A percentile compares a stretch with the other conserved stretches of the same genome.
Conservation (phyloP, 2,329 filamentous ascomycete species). For the Lecanosticta acicola region DNA sequence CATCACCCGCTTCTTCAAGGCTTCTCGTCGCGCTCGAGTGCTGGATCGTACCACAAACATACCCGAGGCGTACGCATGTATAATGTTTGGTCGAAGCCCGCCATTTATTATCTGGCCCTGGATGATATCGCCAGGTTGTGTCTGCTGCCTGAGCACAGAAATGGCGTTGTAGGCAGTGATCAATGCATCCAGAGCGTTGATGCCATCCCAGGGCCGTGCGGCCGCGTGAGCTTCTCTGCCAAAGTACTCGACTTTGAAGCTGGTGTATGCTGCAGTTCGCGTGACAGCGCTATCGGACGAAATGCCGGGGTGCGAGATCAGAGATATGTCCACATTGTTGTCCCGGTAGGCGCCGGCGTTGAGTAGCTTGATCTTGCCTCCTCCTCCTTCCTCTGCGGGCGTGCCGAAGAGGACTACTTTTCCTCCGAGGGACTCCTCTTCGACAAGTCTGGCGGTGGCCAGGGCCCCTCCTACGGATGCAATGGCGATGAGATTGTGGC, state of each 20-base stretch:
- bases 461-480: constrained; percentile 37
- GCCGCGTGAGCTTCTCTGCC: constrained; percentile 36
- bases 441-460: constrained; percentile 32
- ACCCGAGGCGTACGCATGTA: constrained; percentile 37
- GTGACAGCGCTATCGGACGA: constrained; percentile 43
- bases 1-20: constrained; percentile 30
- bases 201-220: constrained; percentile 26
- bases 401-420: constrained; percentile 41
- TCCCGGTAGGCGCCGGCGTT: constrained; percentile 40
- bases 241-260: constrained; percentile 46
- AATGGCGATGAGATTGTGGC: constrained; percentile 43
- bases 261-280: constrained; percentile 48
- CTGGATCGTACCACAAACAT: constrained; percentile 35
- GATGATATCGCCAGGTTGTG: constrained; percentile 37
- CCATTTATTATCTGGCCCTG: constrained; percentile 30
- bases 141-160: constrained; percentile 37
- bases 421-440: constrained; percentile 28
- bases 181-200: constrained; percentile 34
- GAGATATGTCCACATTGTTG: constrained; percentile 33
- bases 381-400: constrained; percentile 38
- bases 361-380: constrained; percentile 44
- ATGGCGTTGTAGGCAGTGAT: constrained; percentile 32
- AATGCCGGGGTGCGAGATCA: constrained; percentile 35
- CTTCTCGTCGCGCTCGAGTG: constrained; percentile 27
- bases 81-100: constrained; percentile 34